phyloP scores from a whole-genome alignment of 176 grass and related monocot genomes.

The Hsuehochloa calcarea region DNA sequence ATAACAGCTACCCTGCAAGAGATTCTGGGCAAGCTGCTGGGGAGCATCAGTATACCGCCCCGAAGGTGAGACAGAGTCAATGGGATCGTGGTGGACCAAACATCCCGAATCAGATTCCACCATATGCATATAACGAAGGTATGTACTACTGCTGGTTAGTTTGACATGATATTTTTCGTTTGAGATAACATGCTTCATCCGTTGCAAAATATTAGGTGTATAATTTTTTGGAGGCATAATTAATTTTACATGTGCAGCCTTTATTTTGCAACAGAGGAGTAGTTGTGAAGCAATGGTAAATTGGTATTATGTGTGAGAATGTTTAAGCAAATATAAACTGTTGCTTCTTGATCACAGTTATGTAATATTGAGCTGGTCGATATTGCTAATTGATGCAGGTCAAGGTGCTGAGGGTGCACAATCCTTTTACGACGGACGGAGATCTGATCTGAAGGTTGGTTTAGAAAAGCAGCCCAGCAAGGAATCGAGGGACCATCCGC shows the following conservation, averaged over 20 bases:
- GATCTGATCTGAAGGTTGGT: constrained; percentile 62
- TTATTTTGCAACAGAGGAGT: neutral
- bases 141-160: constrained; percentile 32
- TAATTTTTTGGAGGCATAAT: neutral
- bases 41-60: constrained; percentile 49
- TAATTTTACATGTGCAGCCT: neutral
- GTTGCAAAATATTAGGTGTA: neutral
- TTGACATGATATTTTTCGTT: neutral
- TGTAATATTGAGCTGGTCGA: constrained; percentile 10
- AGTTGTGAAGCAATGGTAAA: neutral
- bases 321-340: neutral
- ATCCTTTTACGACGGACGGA: constrained; percentile 65
- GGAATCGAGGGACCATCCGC: constrained; percentile 48
- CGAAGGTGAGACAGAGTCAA: constrained; percentile 61
- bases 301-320: neutral
- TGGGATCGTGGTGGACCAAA: constrained; percentile 68
- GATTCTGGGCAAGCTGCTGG: constrained; percentile 42
- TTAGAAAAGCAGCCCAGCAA: constrained; percentile 54
- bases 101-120: constrained; percentile 32
- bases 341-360: constrained; percentile 12
- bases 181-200: neutral
- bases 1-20: constrained; percentile 52
- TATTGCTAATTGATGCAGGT: constrained; percentile 30
- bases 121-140: constrained; percentile 60
- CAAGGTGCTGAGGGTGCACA: constrained; percentile 42